Evolutionary conservation across 2,329 filamentous ascomycete genomes (phyloP), one percentile per base, ranked within the genome.

Genomic region (Alternaria angustiovoidea): DNA sequence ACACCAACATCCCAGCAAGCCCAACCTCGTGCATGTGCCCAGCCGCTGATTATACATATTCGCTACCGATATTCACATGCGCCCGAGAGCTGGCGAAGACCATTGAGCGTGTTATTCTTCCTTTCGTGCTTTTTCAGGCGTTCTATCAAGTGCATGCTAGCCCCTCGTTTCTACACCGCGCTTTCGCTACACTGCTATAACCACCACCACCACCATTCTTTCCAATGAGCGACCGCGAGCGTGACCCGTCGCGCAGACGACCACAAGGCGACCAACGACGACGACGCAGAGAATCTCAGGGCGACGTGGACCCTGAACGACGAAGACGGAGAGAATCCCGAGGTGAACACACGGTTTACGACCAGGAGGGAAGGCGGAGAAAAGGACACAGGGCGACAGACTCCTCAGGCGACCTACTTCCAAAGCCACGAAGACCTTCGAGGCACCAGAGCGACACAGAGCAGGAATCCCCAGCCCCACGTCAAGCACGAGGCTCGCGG

Each of bases 381-480:
- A 68, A 69, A 30, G 76, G 76, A 7, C 78, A 80, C 55, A 72
- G 77, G 28, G 77, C 78, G 4, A 80, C 78, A 11, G 78, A 80
- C 54, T 79, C 76, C n/a, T 69, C 71, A 30, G 78, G 78, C 59
- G 74, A 76, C 41, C 54, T 78, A 7, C 68, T 80, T 8, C 76
- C 75, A 2, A 62, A 64, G n/a, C 58, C 68, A 14, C 60, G 59
- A 32, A 66, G 70, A 2, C 61, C 64, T 0, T 62, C 67, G 12
- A 61, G 67, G 22, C 67, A 69, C 14, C 65, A 72, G 20, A 77
- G 71, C 65, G 75, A 77, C 18, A 70, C 74, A 0, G 75, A 76
- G 47, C 66, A 71, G 41, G 73, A 76, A 9, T 71, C 72, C 26
- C 54, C 72, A 0, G 57, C 60, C 22, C 72, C 72, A 34, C 69